Percentiles rank a stretch among this genome's conserved stretches.
Evolutionary conservation across 768 basidiomycete genomes (phyloP).

Genomic region (Boletus sp.): DNA sequence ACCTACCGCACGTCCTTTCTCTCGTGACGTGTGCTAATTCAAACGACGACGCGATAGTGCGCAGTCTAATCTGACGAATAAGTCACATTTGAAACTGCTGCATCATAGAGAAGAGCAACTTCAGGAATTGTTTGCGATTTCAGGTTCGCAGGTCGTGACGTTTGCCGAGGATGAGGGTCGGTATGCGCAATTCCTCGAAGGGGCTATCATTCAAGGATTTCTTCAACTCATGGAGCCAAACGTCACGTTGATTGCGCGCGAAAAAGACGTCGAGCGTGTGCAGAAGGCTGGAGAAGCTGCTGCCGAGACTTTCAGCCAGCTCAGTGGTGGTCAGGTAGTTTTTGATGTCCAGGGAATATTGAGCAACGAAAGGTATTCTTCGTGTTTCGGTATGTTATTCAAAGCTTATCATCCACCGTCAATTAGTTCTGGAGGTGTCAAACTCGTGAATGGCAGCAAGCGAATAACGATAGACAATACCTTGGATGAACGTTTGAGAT

Average conservation of each 20-base stretch:
- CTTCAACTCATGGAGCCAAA: constrained; percentile 77
- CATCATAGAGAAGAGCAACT: constrained; percentile 91
- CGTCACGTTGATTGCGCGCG: constrained; percentile 65
- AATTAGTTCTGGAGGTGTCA: constrained; percentile 80
- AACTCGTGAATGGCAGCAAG: constrained; percentile 64
- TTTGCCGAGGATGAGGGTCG: constrained; percentile 64
- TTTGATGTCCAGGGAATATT: constrained; percentile 61
- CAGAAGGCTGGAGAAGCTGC: constrained; percentile 67
- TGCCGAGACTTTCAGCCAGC: constrained; percentile 62
- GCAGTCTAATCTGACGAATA: constrained; percentile 95
- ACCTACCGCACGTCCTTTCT: not conserved
- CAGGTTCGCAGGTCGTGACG: constrained; percentile 60
- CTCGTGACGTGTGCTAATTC: not conserved
- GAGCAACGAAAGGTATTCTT: constrained; percentile 60
- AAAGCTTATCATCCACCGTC: not conserved
- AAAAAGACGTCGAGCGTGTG: constrained; percentile 60
- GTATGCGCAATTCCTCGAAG: constrained; percentile 82
- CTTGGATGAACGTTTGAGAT: constrained; percentile 82
- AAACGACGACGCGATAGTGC: constrained; percentile 49
- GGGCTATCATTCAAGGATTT: constrained; percentile 81
- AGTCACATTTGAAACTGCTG: constrained; percentile 86
- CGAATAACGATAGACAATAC: constrained; percentile 94
- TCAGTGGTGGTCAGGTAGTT: constrained; percentile 67
- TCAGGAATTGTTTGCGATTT: constrained; percentile 79
- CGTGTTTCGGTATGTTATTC: not conserved